Evolutionary conservation across 2,329 filamentous ascomycete species (phyloP).

Genomic region (Pleoardoris graminearum): DNA sequence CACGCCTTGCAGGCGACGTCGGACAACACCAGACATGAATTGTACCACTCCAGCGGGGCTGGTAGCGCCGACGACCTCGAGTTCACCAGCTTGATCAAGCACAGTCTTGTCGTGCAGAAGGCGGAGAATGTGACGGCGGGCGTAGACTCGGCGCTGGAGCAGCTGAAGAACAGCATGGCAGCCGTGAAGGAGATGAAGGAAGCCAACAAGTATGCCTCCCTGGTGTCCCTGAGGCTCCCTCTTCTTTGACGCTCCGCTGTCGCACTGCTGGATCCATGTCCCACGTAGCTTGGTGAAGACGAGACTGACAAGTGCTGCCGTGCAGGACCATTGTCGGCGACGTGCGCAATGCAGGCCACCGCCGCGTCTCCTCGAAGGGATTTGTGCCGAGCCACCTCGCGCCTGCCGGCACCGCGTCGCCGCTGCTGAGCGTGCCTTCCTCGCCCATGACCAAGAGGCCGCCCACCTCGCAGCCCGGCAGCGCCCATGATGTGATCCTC

Average conservation of each 20-base stretch:
- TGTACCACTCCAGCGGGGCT: constrained; percentile 55
- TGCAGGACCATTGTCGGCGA: constrained; percentile 44
- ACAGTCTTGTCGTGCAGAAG: constrained; percentile 59
- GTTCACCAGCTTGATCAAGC: constrained; percentile 61
- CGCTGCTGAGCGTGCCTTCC: constrained; percentile 44
- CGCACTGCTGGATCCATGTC: constrained; percentile 9
- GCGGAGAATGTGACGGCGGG: constrained; percentile 59
- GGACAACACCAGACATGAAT: constrained; percentile 60
- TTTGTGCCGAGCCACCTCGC: constrained; percentile 42
- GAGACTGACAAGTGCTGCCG: constrained; percentile 36
- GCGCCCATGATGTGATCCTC: constrained; percentile 36
- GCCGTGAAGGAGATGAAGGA: constrained; percentile 63
- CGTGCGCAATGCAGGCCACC: constrained; percentile 38
- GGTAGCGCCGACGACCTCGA: constrained; percentile 53
- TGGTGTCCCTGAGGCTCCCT: constrained; percentile 29
- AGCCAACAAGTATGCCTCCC: constrained; percentile 57
- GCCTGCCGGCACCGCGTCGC: constrained; percentile 45
- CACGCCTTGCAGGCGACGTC: constrained; percentile 58
- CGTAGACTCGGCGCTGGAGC: constrained; percentile 62
- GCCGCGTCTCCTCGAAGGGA: constrained; percentile 42
- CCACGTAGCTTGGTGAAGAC: constrained; percentile 15
- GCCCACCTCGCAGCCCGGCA: constrained; percentile 49
- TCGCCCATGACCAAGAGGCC: constrained; percentile 40
- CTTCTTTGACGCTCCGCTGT: constrained; percentile 18
- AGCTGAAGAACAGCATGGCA: constrained; percentile 62